Evolutionary conservation across 2,329 filamentous ascomycete genomes (phyloP), one percentile per base, ranked within the genome.

Genomic region (Neurospora sp.): DNA sequence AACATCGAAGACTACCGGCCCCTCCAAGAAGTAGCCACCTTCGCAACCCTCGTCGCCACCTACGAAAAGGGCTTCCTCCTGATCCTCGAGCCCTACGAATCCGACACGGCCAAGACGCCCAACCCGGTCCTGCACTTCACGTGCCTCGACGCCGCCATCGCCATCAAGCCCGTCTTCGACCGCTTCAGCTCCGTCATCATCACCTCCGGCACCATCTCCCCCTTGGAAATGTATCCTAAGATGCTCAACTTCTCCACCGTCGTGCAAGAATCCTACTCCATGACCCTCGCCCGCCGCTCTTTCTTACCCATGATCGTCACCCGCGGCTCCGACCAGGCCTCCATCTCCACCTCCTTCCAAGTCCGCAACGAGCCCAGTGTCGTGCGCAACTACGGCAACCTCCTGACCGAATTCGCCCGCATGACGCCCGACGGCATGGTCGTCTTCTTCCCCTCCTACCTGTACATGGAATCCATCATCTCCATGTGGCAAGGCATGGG

Each of bases 401-500:
- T 99, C 1, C 84, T 99, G 39, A 96, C 94, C 8, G 96, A 99
- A 78, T 98, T 99, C 78, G 92, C 93, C 69, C 96, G 95, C 79
- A 90, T 98, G 73, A 99, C 96, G 0, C 96, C 96, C 0, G 96
- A 99, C 76, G 96, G 96, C 39, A 90, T 99, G 80, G 96, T 99
- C n/a, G 96, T 99, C 46, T 99, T 99, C 84, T 99, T 99, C 79
- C 96, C 96, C 0, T 97, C 93, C 0, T 99, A 99, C 76, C 86
- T 99, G 1, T 99, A 99, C 82, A 98, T 99, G 96, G 96, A 99
- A 79, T 96, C 91, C 68, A 98, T 98, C 78, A 97, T 99, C 79
- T 95, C 91, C 79, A 97, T 97, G 89, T 99, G 96, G 96, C 96
- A 99, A 80, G 93, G 93, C 69, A 98, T 98, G 94, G 93, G 93